Evolutionary conservation across 2,329 filamentous ascomycete genomes (phyloP), one percentile per base, ranked within the genome.

Genomic region (Fusarium xyrophilum): DNA sequence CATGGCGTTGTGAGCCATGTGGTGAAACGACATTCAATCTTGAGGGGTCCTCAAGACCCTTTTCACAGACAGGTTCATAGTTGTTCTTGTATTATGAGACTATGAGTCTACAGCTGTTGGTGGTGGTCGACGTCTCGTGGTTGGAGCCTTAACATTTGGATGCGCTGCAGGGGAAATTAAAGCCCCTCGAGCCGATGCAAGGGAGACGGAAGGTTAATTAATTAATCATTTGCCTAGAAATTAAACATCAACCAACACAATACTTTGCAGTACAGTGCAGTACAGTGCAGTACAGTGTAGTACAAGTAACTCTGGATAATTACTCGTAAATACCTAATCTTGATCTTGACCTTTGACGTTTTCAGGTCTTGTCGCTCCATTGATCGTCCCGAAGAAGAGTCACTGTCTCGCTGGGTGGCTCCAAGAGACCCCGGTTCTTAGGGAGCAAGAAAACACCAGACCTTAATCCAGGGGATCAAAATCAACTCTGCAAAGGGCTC

Each of bases 381-480:
- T 50, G 67, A 69, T 68, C 61, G 61, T 55, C 55, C 56, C 43
- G 43, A 62, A 52, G 52, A 50, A 66, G 32, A 56, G 38, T 55
- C 59, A 70, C 67, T 55, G 67, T 63, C 67, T 68, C 65, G 21
- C 35, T 68, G 39, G 28, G 32, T 50, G 36, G 30, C 66, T 63
- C 66, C 46, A 63, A 36, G 46, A 57, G 48, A 43, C 42, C 48
- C 60, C 42, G 51, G 48, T 43, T 53, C 32, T 33, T 9, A 8
- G 32, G 32, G 8, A 33, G 15, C 32, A 33, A 33, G 32, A 33
- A 33, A 17, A 17, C 15, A 33, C 17, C 17, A 17, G 15, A 17
- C 32, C 17, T 6, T 10, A 33, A 15, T 17, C 17, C 15, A 33
- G 32, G 15, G 15, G 5, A 8, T 5, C 9, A 33, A 33, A 33